These are phyloP conservation scores for Penicillium nucicola DNA, from an alignment of 495 filamentous ascomycete species.

Conservation along the genomic window DNA sequence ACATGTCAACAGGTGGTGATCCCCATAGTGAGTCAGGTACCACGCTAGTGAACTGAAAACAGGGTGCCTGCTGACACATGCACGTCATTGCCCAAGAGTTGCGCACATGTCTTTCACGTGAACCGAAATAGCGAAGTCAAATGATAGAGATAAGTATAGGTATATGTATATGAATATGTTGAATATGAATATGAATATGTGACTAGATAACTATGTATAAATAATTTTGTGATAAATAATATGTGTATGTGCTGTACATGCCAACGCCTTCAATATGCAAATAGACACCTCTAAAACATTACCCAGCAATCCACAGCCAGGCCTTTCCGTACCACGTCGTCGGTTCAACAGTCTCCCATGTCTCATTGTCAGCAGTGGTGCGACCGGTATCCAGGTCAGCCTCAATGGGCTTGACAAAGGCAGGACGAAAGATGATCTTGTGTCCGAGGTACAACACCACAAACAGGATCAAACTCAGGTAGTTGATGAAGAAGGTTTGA, in stretches of 20 bases:
- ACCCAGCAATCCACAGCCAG: conserved; percentile 20
- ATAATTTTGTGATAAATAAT: too few species aligned
- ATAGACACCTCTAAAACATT: conserved; percentile 3
- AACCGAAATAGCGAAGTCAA: not conserved
- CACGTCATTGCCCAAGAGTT: conserved; percentile 1
- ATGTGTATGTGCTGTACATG: conserved; percentile 5
- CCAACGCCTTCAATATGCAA: conserved; percentile 8
- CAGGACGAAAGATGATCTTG: conserved; percentile 47
- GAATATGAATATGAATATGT: not conserved
- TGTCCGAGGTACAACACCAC: conserved; percentile 56
- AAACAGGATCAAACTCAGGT: conserved; percentile 61
- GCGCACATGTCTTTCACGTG: conserved; percentile 20
- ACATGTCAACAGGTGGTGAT: not conserved
- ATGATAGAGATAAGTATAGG: too few species aligned
- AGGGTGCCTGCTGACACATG: conserved; percentile 9
- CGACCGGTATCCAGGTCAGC: conserved; percentile 50
- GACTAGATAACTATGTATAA: not conserved
- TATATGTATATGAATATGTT: not conserved
- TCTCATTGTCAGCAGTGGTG: conserved; percentile 35
- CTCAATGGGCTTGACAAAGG: conserved; percentile 40
- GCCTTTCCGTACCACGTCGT: conserved; percentile 39
- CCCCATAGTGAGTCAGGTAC: conserved; percentile 9
- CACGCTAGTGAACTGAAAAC: not conserved
- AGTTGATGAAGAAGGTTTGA: conserved; percentile 57
- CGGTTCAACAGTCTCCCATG: conserved; percentile 42